Conservation (phyloP, 305 asterid species). For the Plantago lanceolata region DNA sequence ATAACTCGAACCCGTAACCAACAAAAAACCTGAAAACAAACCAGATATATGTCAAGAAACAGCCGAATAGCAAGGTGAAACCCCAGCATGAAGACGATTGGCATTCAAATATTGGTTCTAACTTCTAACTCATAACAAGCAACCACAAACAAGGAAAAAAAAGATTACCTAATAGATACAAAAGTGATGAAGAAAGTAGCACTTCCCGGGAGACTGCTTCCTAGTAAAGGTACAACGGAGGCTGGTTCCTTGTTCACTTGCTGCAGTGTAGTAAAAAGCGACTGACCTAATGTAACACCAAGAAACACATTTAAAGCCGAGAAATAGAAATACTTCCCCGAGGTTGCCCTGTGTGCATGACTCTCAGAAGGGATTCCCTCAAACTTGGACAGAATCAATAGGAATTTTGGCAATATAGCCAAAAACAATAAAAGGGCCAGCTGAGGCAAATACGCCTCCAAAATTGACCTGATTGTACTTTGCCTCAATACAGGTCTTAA, state of each 20-base stretch:
- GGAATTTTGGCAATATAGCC: constrained; percentile 68
- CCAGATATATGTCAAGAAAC: background rate
- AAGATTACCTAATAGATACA: constrained; percentile 74
- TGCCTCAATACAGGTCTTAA: constrained; percentile 47
- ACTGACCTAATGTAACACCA: constrained; percentile 72
- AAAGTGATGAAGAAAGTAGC: constrained; percentile 93
- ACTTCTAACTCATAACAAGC: background rate
- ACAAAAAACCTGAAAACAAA: constrained; percentile 66
- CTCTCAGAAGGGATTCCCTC: constrained; percentile 85
- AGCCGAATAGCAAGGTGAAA: background rate
- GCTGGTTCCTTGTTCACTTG: constrained; percentile 42
- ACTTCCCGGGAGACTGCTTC: constrained; percentile 74
- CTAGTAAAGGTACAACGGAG: constrained; percentile 38
- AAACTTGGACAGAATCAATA: constrained; percentile 68
- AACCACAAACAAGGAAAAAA: background rate
- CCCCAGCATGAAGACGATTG: background rate
- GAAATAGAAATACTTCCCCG: constrained; percentile 87
- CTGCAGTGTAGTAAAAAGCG: constrained; percentile 58
- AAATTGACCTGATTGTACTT: constrained; percentile 45
- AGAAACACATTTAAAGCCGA: constrained; percentile 73
- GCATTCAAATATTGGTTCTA: background rate
- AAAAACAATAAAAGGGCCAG: constrained; percentile 71
- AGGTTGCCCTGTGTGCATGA: constrained; percentile 76
- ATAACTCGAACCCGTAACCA: constrained; percentile 90
- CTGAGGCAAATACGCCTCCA: constrained; percentile 88